Conservation (phyloP, 225 moss, liverwort and hornwort species). For the Bryum argenteum region DNA sequence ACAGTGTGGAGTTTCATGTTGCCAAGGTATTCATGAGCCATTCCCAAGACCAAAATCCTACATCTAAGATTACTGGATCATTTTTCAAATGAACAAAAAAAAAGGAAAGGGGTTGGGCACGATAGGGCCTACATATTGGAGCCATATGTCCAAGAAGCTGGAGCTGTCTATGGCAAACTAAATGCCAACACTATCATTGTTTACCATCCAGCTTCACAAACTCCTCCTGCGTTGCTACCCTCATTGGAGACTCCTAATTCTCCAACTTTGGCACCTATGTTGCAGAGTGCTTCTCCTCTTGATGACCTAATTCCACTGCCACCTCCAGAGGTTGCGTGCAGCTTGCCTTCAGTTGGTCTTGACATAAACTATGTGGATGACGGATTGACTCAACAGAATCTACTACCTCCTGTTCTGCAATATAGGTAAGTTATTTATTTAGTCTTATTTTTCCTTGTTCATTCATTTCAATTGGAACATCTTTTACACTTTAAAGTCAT, state of each 20-base stretch:
- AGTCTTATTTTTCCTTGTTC: no score
- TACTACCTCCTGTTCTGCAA: no score
- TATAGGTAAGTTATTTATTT: no score
- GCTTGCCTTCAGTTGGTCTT: background rate
- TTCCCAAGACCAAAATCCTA: background rate
- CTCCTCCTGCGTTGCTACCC: background rate
- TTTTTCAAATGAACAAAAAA: background rate
- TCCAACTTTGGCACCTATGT: background rate
- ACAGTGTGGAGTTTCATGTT: background rate
- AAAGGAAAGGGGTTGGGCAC: background rate
- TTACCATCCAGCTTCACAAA: no score
- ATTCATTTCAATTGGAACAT: no score
- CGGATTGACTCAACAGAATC: background rate
- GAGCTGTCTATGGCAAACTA: background rate
- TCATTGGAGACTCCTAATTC: background rate
- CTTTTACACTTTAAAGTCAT: no score
- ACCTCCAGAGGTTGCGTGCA: background rate
- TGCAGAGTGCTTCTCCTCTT: background rate
- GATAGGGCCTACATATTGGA: background rate
- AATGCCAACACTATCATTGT: background rate
- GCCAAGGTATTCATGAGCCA: background rate
- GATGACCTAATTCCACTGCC: background rate
- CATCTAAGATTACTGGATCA: background rate
- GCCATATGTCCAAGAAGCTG: background rate
- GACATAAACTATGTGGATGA: background rate